phyloP scores from a whole-genome alignment of 306 rosid genomes.

The Medicago ruthenica region DNA sequence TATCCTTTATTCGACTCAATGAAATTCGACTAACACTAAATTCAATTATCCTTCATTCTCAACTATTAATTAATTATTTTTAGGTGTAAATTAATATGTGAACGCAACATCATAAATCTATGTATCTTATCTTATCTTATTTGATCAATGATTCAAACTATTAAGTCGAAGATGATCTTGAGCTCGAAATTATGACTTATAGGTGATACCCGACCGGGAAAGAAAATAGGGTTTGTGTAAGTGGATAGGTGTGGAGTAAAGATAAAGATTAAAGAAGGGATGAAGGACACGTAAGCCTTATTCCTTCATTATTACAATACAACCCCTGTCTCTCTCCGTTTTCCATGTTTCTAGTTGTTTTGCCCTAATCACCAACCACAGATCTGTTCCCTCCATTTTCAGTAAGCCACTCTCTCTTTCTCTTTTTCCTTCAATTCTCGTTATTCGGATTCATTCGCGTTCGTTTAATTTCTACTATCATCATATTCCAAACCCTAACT shows the following conservation, averaged over 20 bases:
- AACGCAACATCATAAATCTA: too few species aligned
- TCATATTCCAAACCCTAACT: background rate
- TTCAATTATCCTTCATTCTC: too few species aligned
- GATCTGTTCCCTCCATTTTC: slow-evolving; percentile 44
- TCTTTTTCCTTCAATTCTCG: background rate
- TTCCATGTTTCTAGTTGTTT: background rate
- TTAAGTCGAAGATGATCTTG: too few species aligned
- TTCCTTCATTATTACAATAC: background rate
- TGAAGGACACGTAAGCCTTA: slow-evolving; percentile 26
- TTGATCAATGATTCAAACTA: too few species aligned
- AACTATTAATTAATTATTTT: too few species aligned
- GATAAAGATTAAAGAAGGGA: background rate
- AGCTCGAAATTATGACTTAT: background rate
- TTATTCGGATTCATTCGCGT: background rate
- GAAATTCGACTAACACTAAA: too few species aligned
- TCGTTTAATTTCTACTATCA: background rate
- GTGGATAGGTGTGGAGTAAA: slow-evolving; percentile 15
- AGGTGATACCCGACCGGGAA: background rate
- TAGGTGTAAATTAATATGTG: too few species aligned
- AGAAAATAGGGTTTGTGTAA: background rate
- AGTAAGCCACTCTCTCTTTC: slow-evolving; percentile 28
- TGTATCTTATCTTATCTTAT: too few species aligned
- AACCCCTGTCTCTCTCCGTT: background rate
- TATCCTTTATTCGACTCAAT: too few species aligned
- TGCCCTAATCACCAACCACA: slow-evolving; percentile 31